Percentiles rank a stretch among this genome's conserved stretches.
Evolutionary conservation across 1,139 yeast species (phyloP).

Genomic region (Yamadazyma buinensis): DNA sequence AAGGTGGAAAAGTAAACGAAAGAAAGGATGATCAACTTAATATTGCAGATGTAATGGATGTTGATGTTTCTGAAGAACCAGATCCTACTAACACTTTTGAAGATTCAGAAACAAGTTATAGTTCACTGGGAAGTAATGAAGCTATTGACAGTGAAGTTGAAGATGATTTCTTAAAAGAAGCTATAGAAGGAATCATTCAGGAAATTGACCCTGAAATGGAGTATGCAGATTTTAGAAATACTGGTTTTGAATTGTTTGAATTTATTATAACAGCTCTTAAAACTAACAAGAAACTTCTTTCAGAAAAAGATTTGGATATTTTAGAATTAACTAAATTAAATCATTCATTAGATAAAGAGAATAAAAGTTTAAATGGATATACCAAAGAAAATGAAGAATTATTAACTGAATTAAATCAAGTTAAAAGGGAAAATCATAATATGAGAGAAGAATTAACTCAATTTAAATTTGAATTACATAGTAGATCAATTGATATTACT

Average conservation of each 20-base stretch:
- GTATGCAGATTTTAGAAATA: neutral
- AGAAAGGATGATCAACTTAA: no score
- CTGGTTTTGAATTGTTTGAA: neutral
- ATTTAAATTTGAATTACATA: constrained; percentile 1
- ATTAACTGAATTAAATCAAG: neutral
- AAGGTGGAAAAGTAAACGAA: no score
- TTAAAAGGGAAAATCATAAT: neutral
- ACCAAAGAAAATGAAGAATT: neutral
- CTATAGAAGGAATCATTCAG: neutral
- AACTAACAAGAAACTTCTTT: neutral
- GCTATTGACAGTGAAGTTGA: neutral
- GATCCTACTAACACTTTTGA: no score
- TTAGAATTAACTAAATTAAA: neutral
- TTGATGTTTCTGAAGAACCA: no score
- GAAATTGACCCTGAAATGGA: neutral
- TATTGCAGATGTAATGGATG: no score
- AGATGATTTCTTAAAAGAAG: neutral
- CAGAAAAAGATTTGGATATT: constrained; percentile 3
- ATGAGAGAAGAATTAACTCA: neutral
- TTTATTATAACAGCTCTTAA: neutral
- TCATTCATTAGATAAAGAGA: neutral
- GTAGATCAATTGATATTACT: neutral
- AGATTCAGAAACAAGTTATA: no score
- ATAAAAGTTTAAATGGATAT: neutral
- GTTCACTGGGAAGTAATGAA: no score